phyloP scores from a whole-genome alignment of 1,284 basidiomycete species.

The Prillingera fragicola region DNA sequence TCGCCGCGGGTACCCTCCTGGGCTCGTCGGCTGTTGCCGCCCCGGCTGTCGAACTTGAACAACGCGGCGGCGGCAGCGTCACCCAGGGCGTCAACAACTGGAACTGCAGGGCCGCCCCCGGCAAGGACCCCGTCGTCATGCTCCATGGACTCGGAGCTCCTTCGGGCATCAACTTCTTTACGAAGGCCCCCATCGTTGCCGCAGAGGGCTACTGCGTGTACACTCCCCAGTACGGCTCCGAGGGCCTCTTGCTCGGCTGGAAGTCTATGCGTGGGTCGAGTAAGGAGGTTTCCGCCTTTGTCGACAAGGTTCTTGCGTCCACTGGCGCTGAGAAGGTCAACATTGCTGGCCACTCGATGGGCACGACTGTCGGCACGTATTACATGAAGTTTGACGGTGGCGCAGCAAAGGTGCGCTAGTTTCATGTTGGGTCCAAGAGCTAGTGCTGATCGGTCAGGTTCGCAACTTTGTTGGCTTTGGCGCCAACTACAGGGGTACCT shows the following conservation, averaged over 20 bases:
- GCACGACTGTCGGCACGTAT: conserved; percentile 3
- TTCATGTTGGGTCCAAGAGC: no score
- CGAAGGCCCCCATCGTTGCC: neutral
- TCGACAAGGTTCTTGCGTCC: conserved; percentile 1
- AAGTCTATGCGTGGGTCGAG: conserved; percentile 2
- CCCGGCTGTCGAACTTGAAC: neutral
- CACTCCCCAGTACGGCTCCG: conserved; percentile 13
- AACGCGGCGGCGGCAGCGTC: neutral
- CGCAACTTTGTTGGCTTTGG: conserved; percentile 8
- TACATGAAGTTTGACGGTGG: conserved; percentile 14
- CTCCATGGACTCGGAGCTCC: conserved; percentile 9
- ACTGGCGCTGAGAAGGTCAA: conserved; percentile 13
- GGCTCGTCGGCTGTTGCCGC: neutral
- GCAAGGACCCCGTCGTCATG: conserved; percentile 7
- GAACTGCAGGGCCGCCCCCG: conserved; percentile 3
- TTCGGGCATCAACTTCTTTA: conserved; percentile 6
- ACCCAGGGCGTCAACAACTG: conserved; percentile 8
- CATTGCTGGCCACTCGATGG: conserved; percentile 11
- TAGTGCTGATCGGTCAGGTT: neutral
- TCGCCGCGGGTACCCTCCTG: no score
- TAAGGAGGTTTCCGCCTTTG: conserved; percentile 4
- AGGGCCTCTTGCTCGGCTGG: conserved; percentile 5
- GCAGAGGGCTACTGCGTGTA: conserved; percentile 9
- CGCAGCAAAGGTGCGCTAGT: no score
- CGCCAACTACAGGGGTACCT: conserved; percentile 9